Conservation (phyloP, 306 rosid genomes). For the Lathyrus oleraceus region DNA sequence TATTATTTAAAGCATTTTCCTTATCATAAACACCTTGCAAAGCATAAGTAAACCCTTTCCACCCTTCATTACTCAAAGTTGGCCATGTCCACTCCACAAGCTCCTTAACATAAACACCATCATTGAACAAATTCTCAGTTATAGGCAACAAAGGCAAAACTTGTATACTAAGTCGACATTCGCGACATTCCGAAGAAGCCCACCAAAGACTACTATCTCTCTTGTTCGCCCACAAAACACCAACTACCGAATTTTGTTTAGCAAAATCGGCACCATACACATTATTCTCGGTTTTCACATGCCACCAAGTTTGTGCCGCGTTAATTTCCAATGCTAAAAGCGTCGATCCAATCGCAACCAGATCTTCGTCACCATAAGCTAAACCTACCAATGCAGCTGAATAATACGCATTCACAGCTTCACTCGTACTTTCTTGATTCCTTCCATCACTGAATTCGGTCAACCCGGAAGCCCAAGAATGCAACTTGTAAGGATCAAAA, state of each 20-base stretch:
- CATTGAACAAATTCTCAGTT: constrained; percentile 64
- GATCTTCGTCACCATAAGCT: constrained; percentile 68
- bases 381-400: constrained; percentile 75
- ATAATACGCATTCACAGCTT: constrained; percentile 84
- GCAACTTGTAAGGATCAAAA: constrained; percentile 73
- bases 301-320: constrained; percentile 92
- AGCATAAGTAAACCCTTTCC: constrained; percentile 89
- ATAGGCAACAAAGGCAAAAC: constrained; percentile 72
- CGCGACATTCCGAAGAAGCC: constrained; percentile 73
- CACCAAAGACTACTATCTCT: constrained; percentile 85
- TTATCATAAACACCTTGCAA: constrained; percentile 73
- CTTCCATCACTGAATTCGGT: constrained; percentile 80
- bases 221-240: constrained; percentile 79
- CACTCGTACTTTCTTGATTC: constrained; percentile 88
- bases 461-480: constrained; percentile 91
- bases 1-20: constrained; percentile 53
- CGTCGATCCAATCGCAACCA: constrained; percentile 61
- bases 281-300: constrained; percentile 50
- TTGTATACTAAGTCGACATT: constrained; percentile 81
- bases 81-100: constrained; percentile 81
- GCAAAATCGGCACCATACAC: constrained; percentile 61
- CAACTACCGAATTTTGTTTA: constrained; percentile 58
- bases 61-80: constrained; percentile 65
- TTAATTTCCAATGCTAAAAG: constrained; percentile 64
- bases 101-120: constrained; percentile 59